phyloP scores from a whole-genome alignment of 768 basidiomycete species.

The Boletus subcaerulescens region DNA sequence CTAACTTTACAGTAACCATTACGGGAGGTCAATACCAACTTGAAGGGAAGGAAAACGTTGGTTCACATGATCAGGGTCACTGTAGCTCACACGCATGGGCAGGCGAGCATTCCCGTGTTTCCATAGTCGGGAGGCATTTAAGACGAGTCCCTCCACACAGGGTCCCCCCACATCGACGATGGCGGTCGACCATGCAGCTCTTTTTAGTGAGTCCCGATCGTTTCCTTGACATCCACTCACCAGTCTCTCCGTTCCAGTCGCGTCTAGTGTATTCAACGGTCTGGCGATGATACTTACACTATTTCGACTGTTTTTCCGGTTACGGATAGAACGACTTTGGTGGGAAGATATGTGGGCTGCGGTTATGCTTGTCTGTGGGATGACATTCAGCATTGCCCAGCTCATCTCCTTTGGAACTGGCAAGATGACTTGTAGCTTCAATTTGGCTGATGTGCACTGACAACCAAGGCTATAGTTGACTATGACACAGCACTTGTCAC shows the following conservation, averaged over 20 bases:
- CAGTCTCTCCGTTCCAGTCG: not conserved
- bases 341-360: conserved; percentile 26
- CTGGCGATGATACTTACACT: conserved; percentile 8
- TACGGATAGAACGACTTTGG: conserved; percentile 17
- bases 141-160: not conserved
- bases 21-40: too few species aligned
- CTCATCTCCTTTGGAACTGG: not conserved
- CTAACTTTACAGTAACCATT: too few species aligned
- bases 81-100: not conserved
- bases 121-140: not conserved
- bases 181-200: not conserved
- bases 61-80: not conserved
- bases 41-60: too few species aligned
- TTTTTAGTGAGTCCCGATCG: not conserved
- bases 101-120: not conserved
- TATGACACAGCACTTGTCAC: not conserved
- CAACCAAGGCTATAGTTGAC: not conserved
- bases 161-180: not conserved
- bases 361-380: not conserved
- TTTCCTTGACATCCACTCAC: not conserved
- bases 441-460: not conserved
- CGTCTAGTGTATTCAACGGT: not conserved
- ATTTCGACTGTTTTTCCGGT: conserved; percentile 13
- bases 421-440: not conserved
- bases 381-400: not conserved